Evolutionary conservation across 2,329 filamentous ascomycete species (phyloP), one percentile per base, ranked within the genome.

Genomic region (Microdochium nivale): DNA sequence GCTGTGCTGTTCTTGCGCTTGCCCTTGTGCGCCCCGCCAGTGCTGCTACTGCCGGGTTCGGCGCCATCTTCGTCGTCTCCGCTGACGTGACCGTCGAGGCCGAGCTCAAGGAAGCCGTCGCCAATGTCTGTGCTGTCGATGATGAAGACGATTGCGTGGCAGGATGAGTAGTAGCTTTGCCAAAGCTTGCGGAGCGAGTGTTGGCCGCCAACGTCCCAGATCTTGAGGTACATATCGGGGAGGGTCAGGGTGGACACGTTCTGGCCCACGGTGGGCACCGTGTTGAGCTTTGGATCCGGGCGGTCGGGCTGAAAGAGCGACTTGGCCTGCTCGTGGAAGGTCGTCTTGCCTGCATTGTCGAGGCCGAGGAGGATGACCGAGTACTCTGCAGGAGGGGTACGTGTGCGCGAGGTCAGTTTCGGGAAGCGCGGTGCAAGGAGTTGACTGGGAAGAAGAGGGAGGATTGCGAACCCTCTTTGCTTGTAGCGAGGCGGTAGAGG

Each of bases 301-400:
- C 71, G 73, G 56, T 77, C 75, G 46, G 83, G 77, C 56, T 84
- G 78, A 77, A 90, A 96, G 65, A 95, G 79, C 51, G 90, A 82
- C 73, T 96, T 96, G 70, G 97, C 90, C 70, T 96, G 91, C 67
- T 95, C 90, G 71, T 96, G 90, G 66, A 97, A 91, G 25, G 94
- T 97, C 40, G 94, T 97, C 77, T 97, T 97, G 70, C 94, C 94
- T 55, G 94, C 94, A 67, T 97, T 97, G 77, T 97, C 94, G 65
- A 97, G 88, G 56, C 94, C 94, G 62, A 97, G 88, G 59, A 97
- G 86, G 65, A 97, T 89, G 64, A 96, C 89, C 23, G 92, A 96
- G 77, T 96, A 97, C 75, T 97, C 92, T 94, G 64, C n/a, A n/a
- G n/a, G n/a, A n/a, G n/a, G 33, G 49, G 52, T 21, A 19, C 40